These are phyloP conservation scores for Aspergillus incahuasiensis DNA, from an alignment of 495 filamentous ascomycete genomes.

Conservation along the genomic window DNA sequence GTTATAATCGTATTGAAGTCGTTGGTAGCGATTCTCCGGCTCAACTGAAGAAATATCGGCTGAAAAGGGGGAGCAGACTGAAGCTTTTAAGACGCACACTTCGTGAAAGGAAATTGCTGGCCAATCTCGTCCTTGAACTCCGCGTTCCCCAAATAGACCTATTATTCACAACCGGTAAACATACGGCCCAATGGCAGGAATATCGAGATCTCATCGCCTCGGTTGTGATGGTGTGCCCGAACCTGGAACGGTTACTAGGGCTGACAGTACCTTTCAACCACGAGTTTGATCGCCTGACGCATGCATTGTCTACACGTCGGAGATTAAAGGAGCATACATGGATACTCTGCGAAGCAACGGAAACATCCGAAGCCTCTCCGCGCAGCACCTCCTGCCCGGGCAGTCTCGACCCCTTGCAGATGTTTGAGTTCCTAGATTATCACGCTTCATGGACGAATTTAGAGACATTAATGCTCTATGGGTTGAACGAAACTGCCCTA, in stretches of 20 bases:
- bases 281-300: slow-evolving; percentile 67
- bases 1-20: slow-evolving; percentile 68
- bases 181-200: slow-evolving; percentile 47
- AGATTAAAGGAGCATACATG: slow-evolving; percentile 76
- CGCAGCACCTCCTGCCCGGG: slow-evolving; percentile 45
- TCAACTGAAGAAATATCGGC: slow-evolving; percentile 62
- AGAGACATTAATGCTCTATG: slow-evolving; percentile 71
- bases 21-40: slow-evolving; percentile 60
- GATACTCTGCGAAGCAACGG: slow-evolving; percentile 56
- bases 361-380: slow-evolving; percentile 40
- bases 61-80: slow-evolving; percentile 63
- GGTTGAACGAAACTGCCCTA: slow-evolving; percentile 51
- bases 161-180: slow-evolving; percentile 46
- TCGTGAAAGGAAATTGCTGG: slow-evolving; percentile 62
- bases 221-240: slow-evolving; percentile 81
- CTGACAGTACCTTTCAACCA: slow-evolving; percentile 67
- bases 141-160: slow-evolving; percentile 60
- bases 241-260: slow-evolving; percentile 70
- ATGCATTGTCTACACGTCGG: slow-evolving; percentile 72
- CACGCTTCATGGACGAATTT: slow-evolving; percentile 68
- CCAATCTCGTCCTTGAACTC: slow-evolving; percentile 67
- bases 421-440: slow-evolving; percentile 62
- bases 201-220: slow-evolving; percentile 72
- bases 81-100: slow-evolving; percentile 74
- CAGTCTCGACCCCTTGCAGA: slow-evolving; percentile 56